phyloP scores from a whole-genome alignment of 169 alveolate species.

The Plasmodium coatneyi region DNA sequence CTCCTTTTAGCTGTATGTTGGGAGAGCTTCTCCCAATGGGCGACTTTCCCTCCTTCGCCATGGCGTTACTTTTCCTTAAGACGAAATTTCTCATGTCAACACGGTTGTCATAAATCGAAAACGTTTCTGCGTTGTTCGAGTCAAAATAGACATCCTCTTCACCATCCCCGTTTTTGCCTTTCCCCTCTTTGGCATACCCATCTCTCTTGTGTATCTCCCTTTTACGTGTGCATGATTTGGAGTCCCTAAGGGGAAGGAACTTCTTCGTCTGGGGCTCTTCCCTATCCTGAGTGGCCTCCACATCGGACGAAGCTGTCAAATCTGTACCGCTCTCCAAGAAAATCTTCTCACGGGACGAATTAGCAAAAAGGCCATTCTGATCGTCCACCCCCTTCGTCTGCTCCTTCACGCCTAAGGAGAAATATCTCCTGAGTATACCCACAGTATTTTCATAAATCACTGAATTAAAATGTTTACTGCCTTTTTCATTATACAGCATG shows the following conservation, averaged over 20 bases:
- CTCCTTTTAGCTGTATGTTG: background rate
- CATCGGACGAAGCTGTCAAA: background rate
- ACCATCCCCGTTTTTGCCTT: background rate
- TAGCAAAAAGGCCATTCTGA: background rate
- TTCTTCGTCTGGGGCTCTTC: background rate
- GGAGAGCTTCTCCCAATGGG: background rate
- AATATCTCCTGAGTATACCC: conserved; percentile 21
- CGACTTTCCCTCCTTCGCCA: background rate
- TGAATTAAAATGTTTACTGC: conserved; percentile 23
- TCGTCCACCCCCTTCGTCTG: background rate
- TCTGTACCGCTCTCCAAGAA: background rate
- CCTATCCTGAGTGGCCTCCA: background rate
- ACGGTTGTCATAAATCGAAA: background rate
- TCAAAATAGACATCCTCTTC: background rate
- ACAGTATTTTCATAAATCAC: conserved; percentile 18
- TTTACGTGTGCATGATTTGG: background rate
- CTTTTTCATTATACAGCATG: conserved; percentile 35
- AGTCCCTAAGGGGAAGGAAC: background rate
- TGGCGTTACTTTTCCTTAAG: background rate
- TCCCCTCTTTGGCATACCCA: background rate
- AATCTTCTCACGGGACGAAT: background rate
- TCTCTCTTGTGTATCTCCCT: background rate
- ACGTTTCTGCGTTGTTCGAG: background rate
- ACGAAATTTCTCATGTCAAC: background rate
- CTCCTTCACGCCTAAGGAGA: background rate